Conservation (phyloP, 2,329 filamentous ascomycete genomes). For the Waltergamsia citrina region DNA sequence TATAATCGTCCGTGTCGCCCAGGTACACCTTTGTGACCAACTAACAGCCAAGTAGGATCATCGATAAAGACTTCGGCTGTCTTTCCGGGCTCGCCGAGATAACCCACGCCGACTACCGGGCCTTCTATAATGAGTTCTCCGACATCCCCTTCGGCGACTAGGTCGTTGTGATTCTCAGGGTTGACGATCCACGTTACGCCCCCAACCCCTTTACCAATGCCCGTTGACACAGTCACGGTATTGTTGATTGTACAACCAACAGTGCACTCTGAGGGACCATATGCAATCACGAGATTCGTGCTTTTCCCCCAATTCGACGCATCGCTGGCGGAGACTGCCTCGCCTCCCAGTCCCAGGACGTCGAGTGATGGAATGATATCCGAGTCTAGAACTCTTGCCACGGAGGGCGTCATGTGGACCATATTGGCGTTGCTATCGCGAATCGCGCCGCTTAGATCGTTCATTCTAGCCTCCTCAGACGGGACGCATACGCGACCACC, state of each 20-base stretch:
- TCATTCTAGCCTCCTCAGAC: constrained; percentile 42
- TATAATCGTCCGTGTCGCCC: constrained; percentile 39
- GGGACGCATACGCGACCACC: constrained; percentile 44
- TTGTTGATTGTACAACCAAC: constrained; percentile 41
- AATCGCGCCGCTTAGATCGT: constrained; percentile 36
- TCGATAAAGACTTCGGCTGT: constrained; percentile 49
- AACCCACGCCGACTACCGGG: constrained; percentile 52
- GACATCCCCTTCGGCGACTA: constrained; percentile 36
- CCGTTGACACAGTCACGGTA: constrained; percentile 27
- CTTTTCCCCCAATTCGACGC: constrained; percentile 34
- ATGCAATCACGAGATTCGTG: constrained; percentile 39
- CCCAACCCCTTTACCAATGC: constrained; percentile 37
- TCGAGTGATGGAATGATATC: constrained; percentile 35
- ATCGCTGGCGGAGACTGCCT: constrained; percentile 41
- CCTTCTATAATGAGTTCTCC: constrained; percentile 47
- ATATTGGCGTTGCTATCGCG: constrained; percentile 34
- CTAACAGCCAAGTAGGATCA: constrained; percentile 40
- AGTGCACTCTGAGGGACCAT: constrained; percentile 45
- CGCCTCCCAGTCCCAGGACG: constrained; percentile 38
- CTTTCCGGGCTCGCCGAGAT: constrained; percentile 47
- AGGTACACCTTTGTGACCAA: constrained; percentile 20
- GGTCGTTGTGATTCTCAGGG: constrained; percentile 31
- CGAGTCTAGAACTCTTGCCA: constrained; percentile 34
- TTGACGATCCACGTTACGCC: constrained; percentile 43
- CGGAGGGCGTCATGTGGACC: constrained; percentile 41